Percentiles rank a stretch among this genome's conserved stretches.
Evolutionary conservation across 108 stramenopile genomes (phyloP).

Genomic region (Mayamaea pseudoterrestris): DNA sequence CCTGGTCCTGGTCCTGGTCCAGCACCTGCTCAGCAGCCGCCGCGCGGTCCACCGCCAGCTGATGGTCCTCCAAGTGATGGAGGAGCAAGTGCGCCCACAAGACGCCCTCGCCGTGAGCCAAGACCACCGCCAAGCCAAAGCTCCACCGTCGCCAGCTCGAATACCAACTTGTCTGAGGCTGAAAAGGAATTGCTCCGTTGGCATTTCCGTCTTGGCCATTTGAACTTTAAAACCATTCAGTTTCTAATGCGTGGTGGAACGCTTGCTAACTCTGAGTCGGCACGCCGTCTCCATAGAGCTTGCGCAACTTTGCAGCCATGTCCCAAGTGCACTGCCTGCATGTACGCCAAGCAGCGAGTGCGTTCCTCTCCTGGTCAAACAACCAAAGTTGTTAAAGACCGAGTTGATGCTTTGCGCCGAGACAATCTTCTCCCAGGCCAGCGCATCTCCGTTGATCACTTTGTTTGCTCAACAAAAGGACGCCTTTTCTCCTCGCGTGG

Average conservation of each 20-base stretch:
- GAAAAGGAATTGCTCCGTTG: not conserved
- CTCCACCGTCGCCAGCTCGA: too few relatives aligned
- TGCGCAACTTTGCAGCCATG: not conserved
- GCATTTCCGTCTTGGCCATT: slow-evolving; percentile 3
- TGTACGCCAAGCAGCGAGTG: slow-evolving; percentile 12
- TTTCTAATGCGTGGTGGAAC: not conserved
- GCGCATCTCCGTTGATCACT: slow-evolving; percentile 3
- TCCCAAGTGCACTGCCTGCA: slow-evolving; percentile 9
- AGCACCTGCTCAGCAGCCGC: too few relatives aligned
- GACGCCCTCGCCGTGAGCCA: too few relatives aligned
- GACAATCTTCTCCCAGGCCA: slow-evolving; percentile 5
- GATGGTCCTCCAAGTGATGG: too few relatives aligned
- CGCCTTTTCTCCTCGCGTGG: not conserved
- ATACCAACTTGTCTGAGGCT: not conserved
- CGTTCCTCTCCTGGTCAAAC: slow-evolving; percentile 1
- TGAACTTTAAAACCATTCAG: not conserved
- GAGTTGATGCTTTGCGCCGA: not conserved
- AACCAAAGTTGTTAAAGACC: not conserved
- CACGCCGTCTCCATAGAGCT: slow-evolving; percentile 2
- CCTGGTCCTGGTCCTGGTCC: too few relatives aligned
- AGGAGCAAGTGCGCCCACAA: too few relatives aligned
- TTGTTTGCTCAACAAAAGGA: slow-evolving; percentile 1
- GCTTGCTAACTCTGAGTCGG: slow-evolving; percentile 1
- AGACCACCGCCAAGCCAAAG: too few relatives aligned
- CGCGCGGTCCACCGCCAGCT: too few relatives aligned